Percentiles rank a stretch among this genome's conserved stretches.
Conservation (phyloP, 2,329 filamentous ascomycete species). For the Chaetomium strumarium region DNA sequence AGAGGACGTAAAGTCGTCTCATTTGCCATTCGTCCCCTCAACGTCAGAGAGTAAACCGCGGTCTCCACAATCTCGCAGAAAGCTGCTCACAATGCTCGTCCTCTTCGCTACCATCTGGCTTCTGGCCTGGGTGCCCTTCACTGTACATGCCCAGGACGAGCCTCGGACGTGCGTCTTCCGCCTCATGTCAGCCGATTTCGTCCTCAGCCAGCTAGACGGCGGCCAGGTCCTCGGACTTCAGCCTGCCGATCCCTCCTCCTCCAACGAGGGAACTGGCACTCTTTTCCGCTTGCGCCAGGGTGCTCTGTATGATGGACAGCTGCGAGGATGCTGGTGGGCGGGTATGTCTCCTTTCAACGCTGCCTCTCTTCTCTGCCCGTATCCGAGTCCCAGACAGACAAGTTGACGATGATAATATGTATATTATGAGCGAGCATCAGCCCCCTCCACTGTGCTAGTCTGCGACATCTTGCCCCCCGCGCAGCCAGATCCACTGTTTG, state of each 20-base stretch:
- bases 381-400: background rate
- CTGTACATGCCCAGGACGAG: background rate
- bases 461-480: constrained; percentile 4
- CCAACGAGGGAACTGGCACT: background rate
- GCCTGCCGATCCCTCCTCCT: background rate
- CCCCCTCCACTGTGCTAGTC: constrained; percentile 4
- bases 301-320: background rate
- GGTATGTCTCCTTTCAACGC: background rate
- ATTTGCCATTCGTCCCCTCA: too few relatives aligned
- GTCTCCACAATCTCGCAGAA: too few relatives aligned
- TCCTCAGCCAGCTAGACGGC: constrained; percentile 7
- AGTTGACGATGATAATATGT: too few relatives aligned
- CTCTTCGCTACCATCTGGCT: background rate
- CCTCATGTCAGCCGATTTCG: background rate
- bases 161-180: constrained; percentile 1
- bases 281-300: background rate
- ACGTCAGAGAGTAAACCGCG: too few relatives aligned
- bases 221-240: constrained; percentile 6
- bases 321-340: constrained; percentile 13
- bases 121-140: background rate
- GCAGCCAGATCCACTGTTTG: background rate
- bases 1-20: too few relatives aligned
- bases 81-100: background rate
- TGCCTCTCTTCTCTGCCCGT: background rate
- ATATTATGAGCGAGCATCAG: background rate